These are phyloP conservation scores for Nakataea oryzae DNA, from an alignment of 2,329 filamentous ascomycete species.

Conservation along the genomic window DNA sequence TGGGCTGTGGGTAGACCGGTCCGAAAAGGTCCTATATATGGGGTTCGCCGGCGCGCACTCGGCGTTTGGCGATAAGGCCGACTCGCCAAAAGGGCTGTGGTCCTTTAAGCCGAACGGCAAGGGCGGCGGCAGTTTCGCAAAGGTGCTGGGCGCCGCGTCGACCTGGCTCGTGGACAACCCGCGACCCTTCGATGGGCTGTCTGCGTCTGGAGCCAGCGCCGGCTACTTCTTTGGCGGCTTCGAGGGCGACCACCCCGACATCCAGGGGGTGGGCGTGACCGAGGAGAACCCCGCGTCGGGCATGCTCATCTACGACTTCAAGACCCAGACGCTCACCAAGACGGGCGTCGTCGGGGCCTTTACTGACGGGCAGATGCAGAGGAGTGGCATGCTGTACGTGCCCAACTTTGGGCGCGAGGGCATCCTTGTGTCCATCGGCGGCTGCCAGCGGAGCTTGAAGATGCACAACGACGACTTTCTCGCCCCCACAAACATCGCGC, in stretches of 20 bases:
- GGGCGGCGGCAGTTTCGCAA: slow-evolving; percentile 8
- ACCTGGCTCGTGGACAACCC: slow-evolving; percentile 6
- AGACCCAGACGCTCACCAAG: slow-evolving; percentile 2
- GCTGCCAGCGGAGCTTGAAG: not conserved
- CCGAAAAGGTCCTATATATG: slow-evolving; percentile 7
- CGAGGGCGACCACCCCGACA: not conserved
- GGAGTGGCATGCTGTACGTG: slow-evolving; percentile 7
- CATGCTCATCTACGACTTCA: slow-evolving; percentile 9
- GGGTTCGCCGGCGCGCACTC: slow-evolving; percentile 10
- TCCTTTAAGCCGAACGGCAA: slow-evolving; percentile 8
- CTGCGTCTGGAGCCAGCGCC: slow-evolving; percentile 8
- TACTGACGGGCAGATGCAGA: not conserved
- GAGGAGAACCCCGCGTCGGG: not conserved
- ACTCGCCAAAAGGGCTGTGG: slow-evolving; percentile 9
- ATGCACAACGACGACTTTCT: not conserved
- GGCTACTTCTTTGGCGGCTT: slow-evolving; percentile 10
- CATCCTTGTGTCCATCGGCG: slow-evolving; percentile 10
- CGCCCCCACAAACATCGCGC: slow-evolving; percentile 7
- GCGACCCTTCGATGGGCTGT: slow-evolving; percentile 7
- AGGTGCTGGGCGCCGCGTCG: slow-evolving; percentile 9
- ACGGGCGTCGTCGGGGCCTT: not conserved
- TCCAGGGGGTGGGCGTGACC: not conserved
- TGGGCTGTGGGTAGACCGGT: slow-evolving; percentile 11
- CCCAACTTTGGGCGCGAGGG: slow-evolving; percentile 11
- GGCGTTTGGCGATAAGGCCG: slow-evolving; percentile 6